Evolutionary conservation across 2,329 filamentous ascomycete species (phyloP).

Genomic region (Leptographium radiaticola): DNA sequence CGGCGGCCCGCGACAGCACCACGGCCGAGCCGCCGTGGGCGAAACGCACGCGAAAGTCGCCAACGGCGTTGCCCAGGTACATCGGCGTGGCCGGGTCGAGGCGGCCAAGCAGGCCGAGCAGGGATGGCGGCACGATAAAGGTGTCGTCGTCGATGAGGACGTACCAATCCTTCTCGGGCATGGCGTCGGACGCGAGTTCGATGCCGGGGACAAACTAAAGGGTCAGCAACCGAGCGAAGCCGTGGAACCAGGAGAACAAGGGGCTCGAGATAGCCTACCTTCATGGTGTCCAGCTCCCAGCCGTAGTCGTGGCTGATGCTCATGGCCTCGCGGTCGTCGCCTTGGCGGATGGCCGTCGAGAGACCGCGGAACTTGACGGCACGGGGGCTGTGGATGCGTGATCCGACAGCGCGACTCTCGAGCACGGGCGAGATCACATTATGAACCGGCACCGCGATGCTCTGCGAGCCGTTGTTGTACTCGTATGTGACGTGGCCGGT

Average conservation of each 20-base stretch:
- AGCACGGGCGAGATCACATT: conserved; percentile 25
- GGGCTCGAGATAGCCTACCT: conserved; percentile 19
- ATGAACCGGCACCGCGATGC: conserved; percentile 19
- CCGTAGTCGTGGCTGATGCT: conserved; percentile 26
- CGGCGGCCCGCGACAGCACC: conserved; percentile 36
- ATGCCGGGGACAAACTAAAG: conserved; percentile 40
- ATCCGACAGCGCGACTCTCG: conserved; percentile 18
- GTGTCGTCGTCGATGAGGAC: conserved; percentile 46
- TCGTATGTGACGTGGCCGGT: conserved; percentile 16
- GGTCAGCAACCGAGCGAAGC: background rate
- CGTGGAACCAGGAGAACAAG: background rate
- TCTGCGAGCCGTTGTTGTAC: background rate
- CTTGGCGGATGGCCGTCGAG: conserved; percentile 23
- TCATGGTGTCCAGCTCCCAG: conserved; percentile 37
- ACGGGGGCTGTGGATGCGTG: conserved; percentile 19
- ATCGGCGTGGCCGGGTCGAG: conserved; percentile 31
- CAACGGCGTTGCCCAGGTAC: conserved; percentile 44
- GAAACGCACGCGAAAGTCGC: conserved; percentile 41
- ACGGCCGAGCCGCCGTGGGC: conserved; percentile 44
- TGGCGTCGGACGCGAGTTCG: conserved; percentile 33
- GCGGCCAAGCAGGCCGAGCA: conserved; percentile 33
- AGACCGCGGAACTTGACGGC: conserved; percentile 28
- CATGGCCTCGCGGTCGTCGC: conserved; percentile 24
- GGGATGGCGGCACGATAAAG: conserved; percentile 35
- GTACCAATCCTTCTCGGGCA: conserved; percentile 46